A percentile compares a stretch with the other conserved stretches of the same genome.
Evolutionary conservation across 441 rosid genomes (phyloP).

Genomic region (Aleurites moluccanus): DNA sequence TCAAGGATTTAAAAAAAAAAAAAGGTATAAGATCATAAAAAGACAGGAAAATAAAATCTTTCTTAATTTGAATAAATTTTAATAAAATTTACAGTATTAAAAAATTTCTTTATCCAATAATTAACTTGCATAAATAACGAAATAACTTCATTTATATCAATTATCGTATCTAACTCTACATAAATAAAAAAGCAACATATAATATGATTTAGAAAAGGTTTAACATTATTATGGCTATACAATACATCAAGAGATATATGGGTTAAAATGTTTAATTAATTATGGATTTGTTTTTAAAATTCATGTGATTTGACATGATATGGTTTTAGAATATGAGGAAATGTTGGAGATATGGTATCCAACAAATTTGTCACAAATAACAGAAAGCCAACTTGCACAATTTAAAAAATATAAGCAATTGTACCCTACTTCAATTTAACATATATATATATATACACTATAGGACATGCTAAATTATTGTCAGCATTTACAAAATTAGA

Average conservation of each 20-base stretch:
- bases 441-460: too few relatives aligned
- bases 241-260: too few relatives aligned
- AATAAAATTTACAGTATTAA: background rate
- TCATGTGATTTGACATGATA: background rate
- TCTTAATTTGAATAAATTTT: background rate
- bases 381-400: background rate
- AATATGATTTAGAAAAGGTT: too few relatives aligned
- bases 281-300: background rate
- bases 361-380: background rate
- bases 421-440: too few relatives aligned
- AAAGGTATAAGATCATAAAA: too few relatives aligned
- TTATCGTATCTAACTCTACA: too few relatives aligned
- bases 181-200: too few relatives aligned
- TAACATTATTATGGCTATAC: too few relatives aligned
- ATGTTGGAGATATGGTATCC: background rate
- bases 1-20: too few relatives aligned
- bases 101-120: too few relatives aligned
- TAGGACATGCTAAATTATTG: background rate
- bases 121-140: background rate
- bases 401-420: background rate
- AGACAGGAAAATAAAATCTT: background rate
- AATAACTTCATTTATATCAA: too few relatives aligned
- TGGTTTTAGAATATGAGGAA: background rate
- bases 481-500: background rate
- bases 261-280: too few relatives aligned